Evolutionary conservation across 2,329 filamentous ascomycete species (phyloP).

Genomic region (Aspergillus ustus): DNA sequence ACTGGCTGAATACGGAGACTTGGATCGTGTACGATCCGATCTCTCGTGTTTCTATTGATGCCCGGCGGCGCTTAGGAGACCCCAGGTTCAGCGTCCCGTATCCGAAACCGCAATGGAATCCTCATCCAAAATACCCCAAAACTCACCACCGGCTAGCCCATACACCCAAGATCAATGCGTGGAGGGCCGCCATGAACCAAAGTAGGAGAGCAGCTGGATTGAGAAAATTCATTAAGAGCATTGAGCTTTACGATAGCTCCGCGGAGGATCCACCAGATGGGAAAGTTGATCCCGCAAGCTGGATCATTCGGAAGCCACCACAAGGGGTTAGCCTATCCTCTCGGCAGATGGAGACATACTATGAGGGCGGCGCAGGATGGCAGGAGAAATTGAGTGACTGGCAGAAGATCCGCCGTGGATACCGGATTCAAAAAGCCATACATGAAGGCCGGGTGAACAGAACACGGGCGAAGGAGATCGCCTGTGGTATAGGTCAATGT

Average conservation of each 20-base stretch:
- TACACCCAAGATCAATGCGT: slow-evolving; percentile 42
- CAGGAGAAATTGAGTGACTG: slow-evolving; percentile 46
- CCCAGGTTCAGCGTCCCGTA: slow-evolving; percentile 41
- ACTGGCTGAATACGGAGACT: slow-evolving; percentile 48
- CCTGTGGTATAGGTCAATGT: slow-evolving; percentile 24
- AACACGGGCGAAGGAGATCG: slow-evolving; percentile 36
- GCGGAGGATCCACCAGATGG: slow-evolving; percentile 44
- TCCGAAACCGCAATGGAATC: slow-evolving; percentile 23
- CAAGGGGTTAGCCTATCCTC: slow-evolving; percentile 43
- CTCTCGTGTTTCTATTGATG: slow-evolving; percentile 39
- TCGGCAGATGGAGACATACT: slow-evolving; percentile 43
- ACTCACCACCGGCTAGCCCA: slow-evolving; percentile 25
- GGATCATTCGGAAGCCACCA: slow-evolving; percentile 47
- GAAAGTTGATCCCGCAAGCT: slow-evolving; percentile 45
- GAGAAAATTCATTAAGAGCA: slow-evolving; percentile 32
- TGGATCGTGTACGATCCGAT: slow-evolving; percentile 46
- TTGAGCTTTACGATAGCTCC: slow-evolving; percentile 42
- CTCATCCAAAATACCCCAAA: slow-evolving; percentile 35
- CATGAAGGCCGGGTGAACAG: slow-evolving; percentile 44
- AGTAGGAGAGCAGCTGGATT: slow-evolving; percentile 37
- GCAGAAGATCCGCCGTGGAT: slow-evolving; percentile 41
- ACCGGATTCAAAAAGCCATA: slow-evolving; percentile 42
- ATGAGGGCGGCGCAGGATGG: slow-evolving; percentile 46
- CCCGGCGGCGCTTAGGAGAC: slow-evolving; percentile 40
- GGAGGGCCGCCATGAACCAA: slow-evolving; percentile 44